These are phyloP conservation scores for Hura crepitans DNA, from an alignment of 441 rosid species.

Conservation along the genomic window DNA sequence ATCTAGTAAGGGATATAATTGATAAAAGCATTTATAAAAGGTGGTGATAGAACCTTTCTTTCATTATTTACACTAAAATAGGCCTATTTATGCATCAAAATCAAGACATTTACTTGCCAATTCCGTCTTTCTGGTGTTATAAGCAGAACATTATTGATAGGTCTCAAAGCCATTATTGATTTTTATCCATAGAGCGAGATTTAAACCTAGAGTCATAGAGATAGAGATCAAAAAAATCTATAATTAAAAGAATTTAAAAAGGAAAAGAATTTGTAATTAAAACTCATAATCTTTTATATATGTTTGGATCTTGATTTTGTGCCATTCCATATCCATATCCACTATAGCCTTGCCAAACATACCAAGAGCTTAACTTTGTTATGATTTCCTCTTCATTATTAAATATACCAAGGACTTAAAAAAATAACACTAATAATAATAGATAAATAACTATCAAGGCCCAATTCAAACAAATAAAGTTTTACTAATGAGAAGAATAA, in stretches of 20 bases:
- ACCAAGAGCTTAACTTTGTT: conserved; percentile 54
- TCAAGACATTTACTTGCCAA: conserved; percentile 51
- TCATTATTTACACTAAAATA: conserved; percentile 49
- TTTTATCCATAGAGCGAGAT: not conserved
- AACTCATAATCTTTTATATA: no score
- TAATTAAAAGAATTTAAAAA: no score
- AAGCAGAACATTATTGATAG: conserved; percentile 75
- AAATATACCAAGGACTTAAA: conserved; percentile 3
- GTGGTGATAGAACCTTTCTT: conserved; percentile 50
- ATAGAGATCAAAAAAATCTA: conserved; percentile 5
- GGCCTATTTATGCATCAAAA: conserved; percentile 32
- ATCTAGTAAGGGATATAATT: conserved; percentile 59
- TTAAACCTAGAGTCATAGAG: no score
- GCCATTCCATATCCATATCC: conserved; percentile 51
- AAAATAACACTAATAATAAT: not conserved
- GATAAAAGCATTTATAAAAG: conserved; percentile 38
- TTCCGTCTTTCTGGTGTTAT: conserved; percentile 56
- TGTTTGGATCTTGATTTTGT: conserved; percentile 36
- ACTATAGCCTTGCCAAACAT: conserved; percentile 58
- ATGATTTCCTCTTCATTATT: conserved; percentile 55
- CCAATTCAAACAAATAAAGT: not conserved
- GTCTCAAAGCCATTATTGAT: conserved; percentile 64
- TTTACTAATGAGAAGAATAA: not conserved
- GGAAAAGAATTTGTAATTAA: no score
- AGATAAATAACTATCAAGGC: not conserved